Base-by-base conservation (phyloP, 331 rosid species). In the Malus hybrid region DNA sequence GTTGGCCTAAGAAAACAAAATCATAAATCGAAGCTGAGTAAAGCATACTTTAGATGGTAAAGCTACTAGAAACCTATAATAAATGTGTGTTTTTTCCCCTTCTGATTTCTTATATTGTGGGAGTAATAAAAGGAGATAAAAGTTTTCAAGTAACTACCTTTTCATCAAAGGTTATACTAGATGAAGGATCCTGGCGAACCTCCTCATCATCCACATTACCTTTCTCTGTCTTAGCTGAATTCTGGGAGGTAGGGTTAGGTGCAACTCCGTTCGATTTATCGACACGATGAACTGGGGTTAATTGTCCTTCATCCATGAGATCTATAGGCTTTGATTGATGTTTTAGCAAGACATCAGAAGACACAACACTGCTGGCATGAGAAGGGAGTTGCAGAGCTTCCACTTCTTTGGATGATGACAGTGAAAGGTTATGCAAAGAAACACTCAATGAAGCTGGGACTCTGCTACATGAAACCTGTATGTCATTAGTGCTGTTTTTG, bases 331-430 rank as follows among this genome's bases (percentile, higher is more conserved):
- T 73, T 20, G 65, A 11, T 24, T 57, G 83, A 74, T 24, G 54
- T 57, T 57, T 65, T 42, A 42, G 46, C 46, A 42, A 42, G 64
- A 46, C 18, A 15, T 66, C 70, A 3, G 13, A 67, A 76, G 62
- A 50, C 57, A 46, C 46, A 19, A 28, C 63, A 50, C 9, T 18
- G 68, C 60, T 56, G 34, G 75, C 77, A 72, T 48, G 70, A 61
- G 42, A 77, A 18, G 76, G 72, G 50, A 66, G 39, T 16, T 27
- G 67, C 60, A 74, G 67, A 59, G 72, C 56, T 36, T 63, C 77
- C 10, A 52, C 76, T 61, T 73, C 76, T 75, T 70, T 54, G 76
- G 80, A 70, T 27, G 83, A 62, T 10, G 83, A 82, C 32, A 67
- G 72, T 16, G 82, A 77, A 68, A 77, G 79, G 52, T 73, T 67